Conservation (phyloP, 208 protist genomes). For the Angomonas deanei region DNA sequence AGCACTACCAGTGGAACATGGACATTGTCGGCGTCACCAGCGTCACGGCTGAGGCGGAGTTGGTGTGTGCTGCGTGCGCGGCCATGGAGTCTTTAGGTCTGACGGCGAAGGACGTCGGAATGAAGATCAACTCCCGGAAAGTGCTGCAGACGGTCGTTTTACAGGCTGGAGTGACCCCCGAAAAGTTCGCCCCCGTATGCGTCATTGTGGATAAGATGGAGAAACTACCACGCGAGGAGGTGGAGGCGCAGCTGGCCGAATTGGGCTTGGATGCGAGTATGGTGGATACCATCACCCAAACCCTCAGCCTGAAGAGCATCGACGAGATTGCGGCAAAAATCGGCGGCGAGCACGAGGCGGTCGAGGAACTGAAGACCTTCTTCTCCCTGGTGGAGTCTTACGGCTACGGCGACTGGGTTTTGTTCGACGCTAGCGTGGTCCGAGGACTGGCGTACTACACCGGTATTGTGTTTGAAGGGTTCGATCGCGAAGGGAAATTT, state of each 20-base stretch:
- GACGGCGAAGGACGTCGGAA: slow-evolving; percentile 85
- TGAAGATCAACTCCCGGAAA: slow-evolving; percentile 92
- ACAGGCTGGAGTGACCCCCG: slow-evolving; percentile 59
- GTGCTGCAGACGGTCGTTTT: slow-evolving; percentile 84
- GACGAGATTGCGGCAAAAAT: slow-evolving; percentile 74
- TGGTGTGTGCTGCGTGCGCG: slow-evolving; percentile 80
- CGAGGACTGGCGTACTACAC: slow-evolving; percentile 96
- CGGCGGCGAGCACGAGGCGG: slow-evolving; percentile 63
- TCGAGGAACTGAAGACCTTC: slow-evolving; percentile 82
- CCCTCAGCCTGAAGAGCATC: slow-evolving; percentile 78
- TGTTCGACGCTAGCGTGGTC: slow-evolving; percentile 93
- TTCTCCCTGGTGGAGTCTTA: slow-evolving; percentile 87
- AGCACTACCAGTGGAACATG: slow-evolving; percentile 98
- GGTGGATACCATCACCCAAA: slow-evolving; percentile 68
- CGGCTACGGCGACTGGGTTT: slow-evolving; percentile 92
- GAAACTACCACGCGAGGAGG: slow-evolving; percentile 86
- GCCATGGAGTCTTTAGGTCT: slow-evolving; percentile 82
- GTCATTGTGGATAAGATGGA: slow-evolving; percentile 95
- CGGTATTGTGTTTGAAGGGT: slow-evolving; percentile 95
- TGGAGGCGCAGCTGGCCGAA: slow-evolving; percentile 58
- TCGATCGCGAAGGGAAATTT: slow-evolving; percentile 89
- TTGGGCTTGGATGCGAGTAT: slow-evolving; percentile 54
- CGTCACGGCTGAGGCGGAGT: slow-evolving; percentile 91
- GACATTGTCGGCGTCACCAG: slow-evolving; percentile 92
- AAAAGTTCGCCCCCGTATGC: slow-evolving; percentile 89